Conservation (phyloP, 2,329 filamentous ascomycete genomes). For the Diplodia scrobiculata region DNA sequence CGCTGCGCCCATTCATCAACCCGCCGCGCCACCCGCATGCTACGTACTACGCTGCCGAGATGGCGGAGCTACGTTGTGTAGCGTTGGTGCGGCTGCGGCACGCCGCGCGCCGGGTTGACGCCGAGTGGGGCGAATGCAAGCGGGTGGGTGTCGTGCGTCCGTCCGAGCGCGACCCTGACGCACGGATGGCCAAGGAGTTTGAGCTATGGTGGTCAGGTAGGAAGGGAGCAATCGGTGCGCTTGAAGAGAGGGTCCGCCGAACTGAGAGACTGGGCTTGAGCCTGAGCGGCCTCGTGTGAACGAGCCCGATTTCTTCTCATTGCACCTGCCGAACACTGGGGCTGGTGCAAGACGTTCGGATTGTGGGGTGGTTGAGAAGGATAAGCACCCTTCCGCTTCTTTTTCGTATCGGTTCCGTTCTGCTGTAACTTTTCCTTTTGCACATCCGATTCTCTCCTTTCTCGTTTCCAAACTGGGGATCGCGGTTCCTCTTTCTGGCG, state of each 20-base stretch:
- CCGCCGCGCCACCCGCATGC: conserved; percentile 42
- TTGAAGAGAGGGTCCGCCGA: conserved; percentile 12
- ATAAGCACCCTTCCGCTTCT: conserved; percentile 5
- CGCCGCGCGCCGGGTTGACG: conserved; percentile 40
- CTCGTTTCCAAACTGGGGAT: background rate
- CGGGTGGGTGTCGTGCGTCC: conserved; percentile 18
- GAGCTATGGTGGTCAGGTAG: conserved; percentile 24
- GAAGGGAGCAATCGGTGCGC: conserved; percentile 14
- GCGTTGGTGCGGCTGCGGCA: conserved; percentile 51
- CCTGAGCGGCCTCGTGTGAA: conserved; percentile 15
- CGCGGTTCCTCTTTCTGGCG: conserved; percentile 3
- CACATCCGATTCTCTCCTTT: background rate
- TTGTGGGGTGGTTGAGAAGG: background rate
- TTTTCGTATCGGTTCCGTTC: background rate
- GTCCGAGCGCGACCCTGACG: conserved; percentile 21
- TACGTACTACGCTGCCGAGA: conserved; percentile 41
- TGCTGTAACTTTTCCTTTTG: background rate
- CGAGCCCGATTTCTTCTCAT: background rate
- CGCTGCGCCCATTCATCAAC: conserved; percentile 36
- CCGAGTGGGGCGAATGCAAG: conserved; percentile 38
- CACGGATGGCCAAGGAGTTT: conserved; percentile 19
- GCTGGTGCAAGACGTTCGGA: background rate
- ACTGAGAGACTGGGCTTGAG: conserved; percentile 14
- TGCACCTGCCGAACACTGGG: background rate
- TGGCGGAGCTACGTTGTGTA: conserved; percentile 46